A percentile compares a stretch with the other conserved stretches of the same genome.
Conservation (phyloP, 805 yeast genomes). For the Ogataea trehalophila region DNA sequence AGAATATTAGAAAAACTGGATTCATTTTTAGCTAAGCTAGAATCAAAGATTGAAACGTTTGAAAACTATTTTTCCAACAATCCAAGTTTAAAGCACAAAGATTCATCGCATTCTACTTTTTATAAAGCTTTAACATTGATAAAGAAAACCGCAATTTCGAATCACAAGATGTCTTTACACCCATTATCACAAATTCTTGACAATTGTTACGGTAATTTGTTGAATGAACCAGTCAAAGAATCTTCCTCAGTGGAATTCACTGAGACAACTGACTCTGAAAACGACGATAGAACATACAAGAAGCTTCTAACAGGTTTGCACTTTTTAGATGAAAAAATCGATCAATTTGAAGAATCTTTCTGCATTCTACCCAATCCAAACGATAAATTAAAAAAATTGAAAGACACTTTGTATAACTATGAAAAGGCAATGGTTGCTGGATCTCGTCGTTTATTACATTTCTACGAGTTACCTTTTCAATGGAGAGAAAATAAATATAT, state of each 20-base stretch:
- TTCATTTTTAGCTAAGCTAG: conserved; percentile 24
- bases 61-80: conserved; percentile 24
- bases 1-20: conserved; percentile 26
- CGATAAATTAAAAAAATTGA: conserved; percentile 24
- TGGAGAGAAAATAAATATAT: conserved; percentile 93
- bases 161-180: conserved; percentile 23
- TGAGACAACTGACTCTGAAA: not conserved
- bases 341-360: conserved; percentile 33
- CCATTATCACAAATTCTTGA: conserved; percentile 28
- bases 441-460: conserved; percentile 51
- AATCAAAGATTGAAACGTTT: conserved; percentile 22
- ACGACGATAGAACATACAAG: conserved; percentile 23
- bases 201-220: conserved; percentile 24
- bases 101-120: conserved; percentile 18
- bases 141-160: conserved; percentile 19
- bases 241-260: not conserved
- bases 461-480: conserved; percentile 82
- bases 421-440: conserved; percentile 43
- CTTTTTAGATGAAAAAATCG: conserved; percentile 36
- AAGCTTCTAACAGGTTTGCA: conserved; percentile 33
- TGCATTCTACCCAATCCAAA: conserved; percentile 26
- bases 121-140: conserved; percentile 20
- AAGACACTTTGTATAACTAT: conserved; percentile 40
- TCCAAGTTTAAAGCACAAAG: conserved; percentile 11
- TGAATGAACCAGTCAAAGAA: conserved; percentile 4